Base-by-base conservation (phyloP, 1,139 yeast genomes). In the Nakaseomyces kungkrabaensis region DNA sequence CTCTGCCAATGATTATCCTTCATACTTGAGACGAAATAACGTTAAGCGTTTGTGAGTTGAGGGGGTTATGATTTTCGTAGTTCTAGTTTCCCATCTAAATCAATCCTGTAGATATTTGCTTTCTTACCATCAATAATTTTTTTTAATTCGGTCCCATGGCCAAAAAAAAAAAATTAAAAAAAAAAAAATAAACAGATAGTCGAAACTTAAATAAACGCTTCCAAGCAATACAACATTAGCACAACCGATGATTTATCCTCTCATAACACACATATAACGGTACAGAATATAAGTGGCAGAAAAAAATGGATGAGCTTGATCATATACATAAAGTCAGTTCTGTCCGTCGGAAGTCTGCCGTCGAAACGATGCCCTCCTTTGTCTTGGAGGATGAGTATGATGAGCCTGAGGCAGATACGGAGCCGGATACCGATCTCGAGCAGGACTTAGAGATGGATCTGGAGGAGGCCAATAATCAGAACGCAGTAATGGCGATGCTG, bases 1-100 rank as follows among this genome's bases (percentile, higher is more conserved):
- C 94, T 86, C 59, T 84, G 76, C 97, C 97, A 90, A 13, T 51
- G 54, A 7, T 17, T 31, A 22, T 44, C 33, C 26, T 33, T 44
- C 47, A 40, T 46, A 74, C 24, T 3, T 41, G 22, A n/a, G n/a
- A n/a, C n/a, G n/a, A 17, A 17, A 17, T 17, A n/a, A n/a, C 22
- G 22, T 17, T 17, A 17, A 17, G 22, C 22, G 22, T 17, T 17
- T 17, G 22, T 17, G 22, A 17, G 22, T 17, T 17, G 22, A 17
- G 22, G 22, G 22, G 2, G 22, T 17, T 17, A 17, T 17, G 22
- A 17, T 17, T 17, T 17, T 17, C 22, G 22, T 17, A 17, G 22
- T 17, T 17, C 3, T 17, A 17, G 22, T 17, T 3, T 17, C 3
- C 22, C 22, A 17, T 17, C 22, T 17, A 1, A 17, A 17, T 17